Evolutionary conservation across 495 filamentous ascomycete genomes (phyloP).

Genomic region (Penicillium psychrofluorescens): DNA sequence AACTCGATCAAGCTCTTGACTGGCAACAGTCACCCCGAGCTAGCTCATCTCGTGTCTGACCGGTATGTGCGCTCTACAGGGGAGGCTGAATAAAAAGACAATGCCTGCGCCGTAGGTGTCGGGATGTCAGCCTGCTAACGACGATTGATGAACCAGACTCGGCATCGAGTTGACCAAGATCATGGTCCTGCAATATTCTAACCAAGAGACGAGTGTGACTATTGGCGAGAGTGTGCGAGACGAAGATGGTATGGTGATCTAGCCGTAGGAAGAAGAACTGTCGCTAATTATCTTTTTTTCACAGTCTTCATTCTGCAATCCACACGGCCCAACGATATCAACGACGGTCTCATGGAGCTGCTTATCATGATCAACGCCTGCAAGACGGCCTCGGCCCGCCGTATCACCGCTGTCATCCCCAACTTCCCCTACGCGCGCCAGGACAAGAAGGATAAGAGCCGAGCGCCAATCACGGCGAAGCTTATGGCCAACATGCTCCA

Average conservation of each 20-base stretch:
- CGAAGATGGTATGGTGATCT: conserved; percentile 65
- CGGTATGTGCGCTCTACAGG: conserved; percentile 48
- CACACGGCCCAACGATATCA: conserved; percentile 91
- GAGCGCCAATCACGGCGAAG: conserved; percentile 80
- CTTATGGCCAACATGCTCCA: conserved; percentile 97
- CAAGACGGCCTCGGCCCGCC: conserved; percentile 88
- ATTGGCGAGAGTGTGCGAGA: conserved; percentile 96
- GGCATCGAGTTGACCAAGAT: conserved; percentile 92
- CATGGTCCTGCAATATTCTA: conserved; percentile 91
- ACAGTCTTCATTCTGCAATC: conserved; percentile 94
- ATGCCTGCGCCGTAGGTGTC: not conserved
- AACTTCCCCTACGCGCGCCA: conserved; percentile 99
- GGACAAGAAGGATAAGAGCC: conserved; percentile 97
- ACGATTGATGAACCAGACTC: conserved; percentile 45
- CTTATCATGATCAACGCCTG: conserved; percentile 99
- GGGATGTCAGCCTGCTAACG: conserved; percentile 3
- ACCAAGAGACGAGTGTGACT: conserved; percentile 94
- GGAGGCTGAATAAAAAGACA: not conserved
- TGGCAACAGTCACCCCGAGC: conserved; percentile 88
- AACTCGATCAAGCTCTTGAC: conserved; percentile 97
- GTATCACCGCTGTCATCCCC: conserved; percentile 87
- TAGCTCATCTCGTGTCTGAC: conserved; percentile 85
- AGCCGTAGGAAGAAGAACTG: conserved; percentile 1
- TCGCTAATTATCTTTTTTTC: conserved; percentile 3
- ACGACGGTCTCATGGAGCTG: conserved; percentile 97